Evolutionary conservation across 768 basidiomycete genomes (phyloP).

Genomic region (Amanita inopinata): DNA sequence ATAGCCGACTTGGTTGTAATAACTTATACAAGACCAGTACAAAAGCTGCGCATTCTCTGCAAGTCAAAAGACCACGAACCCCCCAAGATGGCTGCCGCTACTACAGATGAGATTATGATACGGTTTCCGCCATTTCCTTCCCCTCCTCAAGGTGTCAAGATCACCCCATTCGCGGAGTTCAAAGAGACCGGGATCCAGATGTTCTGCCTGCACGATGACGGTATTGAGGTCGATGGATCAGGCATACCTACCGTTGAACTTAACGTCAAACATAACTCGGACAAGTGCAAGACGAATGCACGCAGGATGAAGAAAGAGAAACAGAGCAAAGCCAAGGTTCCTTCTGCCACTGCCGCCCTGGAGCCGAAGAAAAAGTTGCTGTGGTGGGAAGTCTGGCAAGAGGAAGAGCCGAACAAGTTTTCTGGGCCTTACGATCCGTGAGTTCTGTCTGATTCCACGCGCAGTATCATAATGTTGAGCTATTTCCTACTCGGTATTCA

Average conservation of each 20-base stretch:
- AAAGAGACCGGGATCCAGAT: conserved; percentile 26
- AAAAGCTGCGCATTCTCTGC: too few relatives aligned
- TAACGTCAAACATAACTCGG: conserved; percentile 40
- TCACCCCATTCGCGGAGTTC: conserved; percentile 36
- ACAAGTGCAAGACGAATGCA: conserved; percentile 46
- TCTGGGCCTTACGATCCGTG: conserved; percentile 41
- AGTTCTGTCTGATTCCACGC: conserved; percentile 16
- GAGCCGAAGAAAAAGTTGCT: too few relatives aligned
- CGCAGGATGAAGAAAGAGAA: conserved; percentile 38
- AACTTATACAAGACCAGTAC: too few relatives aligned
- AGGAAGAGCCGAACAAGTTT: conserved; percentile 41
- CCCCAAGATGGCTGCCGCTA: background rate
- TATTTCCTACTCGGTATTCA: background rate
- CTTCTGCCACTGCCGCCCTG: background rate
- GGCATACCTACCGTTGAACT: conserved; percentile 60
- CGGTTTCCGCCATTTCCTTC: conserved; percentile 42
- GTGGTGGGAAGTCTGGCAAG: conserved; percentile 73
- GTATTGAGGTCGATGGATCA: conserved; percentile 53
- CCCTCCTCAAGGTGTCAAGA: conserved; percentile 26
- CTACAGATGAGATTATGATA: conserved; percentile 12
- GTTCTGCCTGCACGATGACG: conserved; percentile 12
- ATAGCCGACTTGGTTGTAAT: too few relatives aligned
- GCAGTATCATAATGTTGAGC: conserved; percentile 4
- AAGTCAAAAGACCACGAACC: too few relatives aligned
- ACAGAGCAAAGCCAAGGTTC: background rate